Evolutionary conservation across 1,284 basidiomycete species (phyloP).

Genomic region (Inonotus hispidus): DNA sequence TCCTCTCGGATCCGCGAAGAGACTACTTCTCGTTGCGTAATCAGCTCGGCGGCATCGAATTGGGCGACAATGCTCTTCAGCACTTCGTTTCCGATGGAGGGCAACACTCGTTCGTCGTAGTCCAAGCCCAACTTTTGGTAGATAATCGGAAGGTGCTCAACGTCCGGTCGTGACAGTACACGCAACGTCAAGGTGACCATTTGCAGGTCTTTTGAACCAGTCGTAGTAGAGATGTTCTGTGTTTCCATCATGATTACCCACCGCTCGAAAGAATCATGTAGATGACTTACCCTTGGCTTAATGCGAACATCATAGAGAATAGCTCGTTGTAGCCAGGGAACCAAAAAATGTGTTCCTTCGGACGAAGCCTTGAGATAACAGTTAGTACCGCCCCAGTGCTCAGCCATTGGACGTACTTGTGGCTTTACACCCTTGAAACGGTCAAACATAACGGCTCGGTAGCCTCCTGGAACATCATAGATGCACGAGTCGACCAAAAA

Average conservation of each 20-base stretch:
- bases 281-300: constrained; percentile 76
- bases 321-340: constrained; percentile 93
- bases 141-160: constrained; percentile 84
- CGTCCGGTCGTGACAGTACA: constrained; percentile 92
- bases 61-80: constrained; percentile 97
- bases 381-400: neutral
- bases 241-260: neutral
- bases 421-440: constrained; percentile 91
- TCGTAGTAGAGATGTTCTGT: constrained; percentile 95
- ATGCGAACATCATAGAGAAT: constrained; percentile 98
- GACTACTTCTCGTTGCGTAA: constrained; percentile 83
- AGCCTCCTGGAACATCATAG: constrained; percentile 93
- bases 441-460: constrained; percentile 97
- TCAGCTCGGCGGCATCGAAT: constrained; percentile 97
- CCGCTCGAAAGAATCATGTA: neutral
- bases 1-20: constrained; percentile 94
- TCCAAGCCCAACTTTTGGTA: constrained; percentile 94
- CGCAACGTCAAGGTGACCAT: constrained; percentile 97
- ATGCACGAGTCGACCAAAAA: constrained; percentile 71
- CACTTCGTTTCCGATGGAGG: constrained; percentile 96
- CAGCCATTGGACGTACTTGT: constrained; percentile 40
- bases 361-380: constrained; percentile 55
- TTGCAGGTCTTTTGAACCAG: constrained; percentile 95
- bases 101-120: constrained; percentile 95
- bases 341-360: constrained; percentile 97